These are phyloP conservation scores for Globisporangium heterothallicum DNA, from an alignment of 352 stramenopile species.

Conservation along the genomic window DNA sequence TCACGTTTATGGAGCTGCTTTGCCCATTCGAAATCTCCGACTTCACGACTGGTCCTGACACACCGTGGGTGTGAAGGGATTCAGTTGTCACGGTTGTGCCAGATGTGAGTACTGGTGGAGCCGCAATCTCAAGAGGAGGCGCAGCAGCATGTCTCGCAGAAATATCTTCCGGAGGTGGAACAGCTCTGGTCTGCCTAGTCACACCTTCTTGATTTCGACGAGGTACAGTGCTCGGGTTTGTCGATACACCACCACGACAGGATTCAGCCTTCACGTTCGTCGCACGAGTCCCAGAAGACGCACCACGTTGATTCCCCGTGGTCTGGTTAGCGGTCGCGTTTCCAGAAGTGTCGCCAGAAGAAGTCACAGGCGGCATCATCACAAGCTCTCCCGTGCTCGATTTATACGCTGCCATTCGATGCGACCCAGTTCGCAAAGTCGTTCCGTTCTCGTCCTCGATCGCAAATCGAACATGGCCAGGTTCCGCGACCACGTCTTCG, in stretches of 20 bases:
- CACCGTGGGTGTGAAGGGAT: too few species aligned
- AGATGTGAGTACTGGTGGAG: too few species aligned
- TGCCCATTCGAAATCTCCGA: too few species aligned
- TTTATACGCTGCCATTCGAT: slow-evolving; percentile 25
- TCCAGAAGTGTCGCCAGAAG: neutral
- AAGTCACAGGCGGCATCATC: slow-evolving; percentile 6
- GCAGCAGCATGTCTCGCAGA: too few species aligned
- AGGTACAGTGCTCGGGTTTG: neutral
- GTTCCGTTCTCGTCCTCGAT: slow-evolving; percentile 33
- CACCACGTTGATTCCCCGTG: neutral
- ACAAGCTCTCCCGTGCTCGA: slow-evolving; percentile 10
- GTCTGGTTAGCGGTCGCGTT: neutral
- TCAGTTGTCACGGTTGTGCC: too few species aligned
- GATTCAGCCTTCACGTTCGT: neutral
- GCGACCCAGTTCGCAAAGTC: slow-evolving; percentile 32
- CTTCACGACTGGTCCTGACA: too few species aligned
- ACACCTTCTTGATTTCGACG: too few species aligned
- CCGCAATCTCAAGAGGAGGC: too few species aligned
- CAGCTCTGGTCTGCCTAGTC: too few species aligned
- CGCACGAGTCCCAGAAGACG: neutral
- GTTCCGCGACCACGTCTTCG: slow-evolving; percentile 30
- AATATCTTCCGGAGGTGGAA: too few species aligned
- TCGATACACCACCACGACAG: too few species aligned
- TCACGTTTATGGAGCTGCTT: neutral
- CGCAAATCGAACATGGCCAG: slow-evolving; percentile 39